These are phyloP conservation scores for Agastache rugosa DNA, from an alignment of 257 asterid species.

Conservation along the genomic window DNA sequence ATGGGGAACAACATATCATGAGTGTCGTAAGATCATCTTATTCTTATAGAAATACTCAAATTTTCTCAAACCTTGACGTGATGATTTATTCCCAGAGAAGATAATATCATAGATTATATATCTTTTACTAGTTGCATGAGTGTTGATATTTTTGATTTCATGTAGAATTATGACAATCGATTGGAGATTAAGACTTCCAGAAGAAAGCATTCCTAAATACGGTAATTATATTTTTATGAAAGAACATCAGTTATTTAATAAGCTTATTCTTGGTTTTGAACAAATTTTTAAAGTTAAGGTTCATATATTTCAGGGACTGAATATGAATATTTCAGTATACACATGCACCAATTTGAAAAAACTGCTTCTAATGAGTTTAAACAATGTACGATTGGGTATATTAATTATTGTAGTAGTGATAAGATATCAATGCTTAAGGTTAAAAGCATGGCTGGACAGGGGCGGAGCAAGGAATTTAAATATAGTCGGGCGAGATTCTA, in stretches of 20 bases:
- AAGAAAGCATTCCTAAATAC: neutral
- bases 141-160: too few relatives aligned
- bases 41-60: too few relatives aligned
- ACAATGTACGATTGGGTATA: neutral
- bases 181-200: neutral
- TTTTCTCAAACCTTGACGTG: too few relatives aligned
- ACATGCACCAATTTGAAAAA: neutral
- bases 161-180: too few relatives aligned
- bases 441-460: neutral
- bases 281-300: too few relatives aligned
- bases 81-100: too few relatives aligned
- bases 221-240: neutral
- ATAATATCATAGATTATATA: too few relatives aligned
- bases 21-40: too few relatives aligned
- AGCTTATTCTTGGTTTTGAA: neutral
- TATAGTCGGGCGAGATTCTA: too few relatives aligned
- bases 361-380: neutral
- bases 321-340: slow-evolving; percentile 2
- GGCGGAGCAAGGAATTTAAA: too few relatives aligned
- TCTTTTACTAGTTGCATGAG: too few relatives aligned
- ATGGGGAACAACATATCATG: too few relatives aligned
- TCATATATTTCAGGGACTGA: neutral
- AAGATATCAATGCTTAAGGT: slow-evolving; percentile 9
- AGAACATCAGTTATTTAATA: neutral
- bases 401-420: slow-evolving; percentile 15